Percentiles rank a stretch among this genome's conserved stretches.
These are phyloP conservation scores for Nitzschia sp. DNA, from an alignment of 108 stramenopile species.

Conservation along the genomic window DNA sequence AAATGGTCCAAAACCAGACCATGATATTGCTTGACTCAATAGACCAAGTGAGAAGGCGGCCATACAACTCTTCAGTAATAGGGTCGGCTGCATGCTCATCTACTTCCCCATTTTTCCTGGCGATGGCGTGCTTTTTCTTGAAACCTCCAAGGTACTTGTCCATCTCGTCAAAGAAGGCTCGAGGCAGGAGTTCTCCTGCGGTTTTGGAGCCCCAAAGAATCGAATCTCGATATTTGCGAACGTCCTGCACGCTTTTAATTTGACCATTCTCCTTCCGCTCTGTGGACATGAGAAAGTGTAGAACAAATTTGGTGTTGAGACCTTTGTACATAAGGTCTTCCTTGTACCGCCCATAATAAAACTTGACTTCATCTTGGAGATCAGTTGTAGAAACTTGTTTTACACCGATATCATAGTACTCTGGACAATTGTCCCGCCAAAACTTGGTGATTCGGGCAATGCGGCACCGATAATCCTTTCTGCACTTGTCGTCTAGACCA, in stretches of 20 bases:
- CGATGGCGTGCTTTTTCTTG: constrained; percentile 18
- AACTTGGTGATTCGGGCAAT: background rate
- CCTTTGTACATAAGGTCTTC: constrained; percentile 16
- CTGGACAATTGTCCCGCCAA: background rate
- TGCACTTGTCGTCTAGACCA: too few relatives aligned
- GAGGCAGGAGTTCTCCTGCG: constrained; percentile 16
- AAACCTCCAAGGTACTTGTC: constrained; percentile 22
- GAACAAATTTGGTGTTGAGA: constrained; percentile 14
- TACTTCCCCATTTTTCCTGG: constrained; percentile 21
- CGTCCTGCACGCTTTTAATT: constrained; percentile 8
- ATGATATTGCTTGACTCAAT: constrained; percentile 11
- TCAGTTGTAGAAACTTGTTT: background rate
- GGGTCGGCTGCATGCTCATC: constrained; percentile 35
- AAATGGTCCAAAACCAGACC: constrained; percentile 24
- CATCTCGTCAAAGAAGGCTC: constrained; percentile 17
- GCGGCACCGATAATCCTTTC: background rate
- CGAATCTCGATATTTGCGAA: constrained; percentile 43
- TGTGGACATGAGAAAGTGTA: constrained; percentile 12
- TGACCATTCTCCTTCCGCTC: constrained; percentile 22
- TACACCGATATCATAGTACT: background rate
- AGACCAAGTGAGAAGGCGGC: constrained; percentile 16
- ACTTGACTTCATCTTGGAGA: background rate
- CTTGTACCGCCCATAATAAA: constrained; percentile 1
- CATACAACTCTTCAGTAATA: constrained; percentile 27
- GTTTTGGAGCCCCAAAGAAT: constrained; percentile 27